Evolutionary conservation across 1,284 basidiomycete genomes (phyloP), one percentile per base, ranked within the genome.

Genomic region (Inonotus hispidus): DNA sequence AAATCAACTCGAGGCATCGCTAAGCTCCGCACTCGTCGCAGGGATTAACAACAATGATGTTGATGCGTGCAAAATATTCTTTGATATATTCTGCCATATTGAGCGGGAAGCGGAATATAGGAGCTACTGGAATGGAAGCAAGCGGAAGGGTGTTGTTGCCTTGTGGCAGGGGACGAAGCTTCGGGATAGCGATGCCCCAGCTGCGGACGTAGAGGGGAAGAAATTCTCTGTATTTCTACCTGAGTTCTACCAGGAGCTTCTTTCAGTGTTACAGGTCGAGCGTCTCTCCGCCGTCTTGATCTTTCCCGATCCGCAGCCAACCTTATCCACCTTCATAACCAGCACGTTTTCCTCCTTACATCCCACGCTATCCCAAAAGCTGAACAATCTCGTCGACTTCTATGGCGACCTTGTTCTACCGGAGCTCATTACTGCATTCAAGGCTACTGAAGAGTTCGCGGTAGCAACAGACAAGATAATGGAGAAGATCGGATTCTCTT

Each of bases 21-120:
- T 96, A 50, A 93, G 90, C 67, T 87, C 92, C 10, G 91, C 92
- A 1, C 79, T 98, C 59, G 88, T 93, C 32, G 85, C 89, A 39
- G 90, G 91, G 1, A 88, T 95, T 70, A 88, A 84, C 63, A 78
- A 81, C 3, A 83, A 85, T 64, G 92, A 96, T 71, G 79, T 88
- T 47, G 76, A 79, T 10, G 78, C 82, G 2, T 94, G 92, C 73
- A 83, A 83, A 65, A 80, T 80, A 57, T 94, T 93, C 73, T 93
- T 90, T 70, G 78, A 82, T 23, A 93, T 97, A 56, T 98, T 97
- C 73, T 82, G 83, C 63, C 84, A 90, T 69, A 97, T 98, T 64
- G 90, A 95, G 68, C 82, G 95, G 49, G 93, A 93, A 71, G 79
- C 84, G 11, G 95, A 97, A 73, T 98, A 95, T 72, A 82, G 90